Evolutionary conservation across 768 basidiomycete species (phyloP).

Genomic region (Pholiota microspora): DNA sequence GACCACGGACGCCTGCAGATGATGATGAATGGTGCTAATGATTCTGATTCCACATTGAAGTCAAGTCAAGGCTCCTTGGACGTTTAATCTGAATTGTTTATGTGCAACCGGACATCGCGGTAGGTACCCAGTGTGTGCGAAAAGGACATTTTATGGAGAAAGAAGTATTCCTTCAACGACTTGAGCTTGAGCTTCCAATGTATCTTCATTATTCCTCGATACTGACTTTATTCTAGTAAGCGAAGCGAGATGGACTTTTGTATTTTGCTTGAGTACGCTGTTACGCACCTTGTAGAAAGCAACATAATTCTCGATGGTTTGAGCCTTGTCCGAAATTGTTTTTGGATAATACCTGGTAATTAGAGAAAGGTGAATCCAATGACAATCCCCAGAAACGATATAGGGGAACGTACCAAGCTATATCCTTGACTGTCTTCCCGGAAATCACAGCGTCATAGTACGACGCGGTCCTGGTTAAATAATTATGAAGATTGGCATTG

Average conservation of each 20-base stretch:
- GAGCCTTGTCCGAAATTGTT: constrained; percentile 50
- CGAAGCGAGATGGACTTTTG: not conserved
- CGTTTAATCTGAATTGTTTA: no score
- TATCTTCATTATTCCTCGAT: no score
- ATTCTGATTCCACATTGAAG: no score
- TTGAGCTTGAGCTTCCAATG: no score
- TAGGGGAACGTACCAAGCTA: constrained; percentile 57
- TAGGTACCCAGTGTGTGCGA: no score
- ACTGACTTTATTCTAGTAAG: constrained; percentile 3
- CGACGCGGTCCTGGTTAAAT: constrained; percentile 46
- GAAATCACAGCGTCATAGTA: constrained; percentile 59
- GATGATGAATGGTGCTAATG: no score
- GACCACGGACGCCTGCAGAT: not conserved
- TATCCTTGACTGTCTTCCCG: constrained; percentile 46
- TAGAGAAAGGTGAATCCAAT: not conserved
- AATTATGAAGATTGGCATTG: not conserved
- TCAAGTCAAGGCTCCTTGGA: no score
- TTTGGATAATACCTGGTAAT: constrained; percentile 63
- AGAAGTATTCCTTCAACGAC: no score
- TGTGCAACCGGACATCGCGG: no score
- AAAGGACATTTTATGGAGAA: no score
- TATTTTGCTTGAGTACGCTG: not conserved
- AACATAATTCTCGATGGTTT: constrained; percentile 61
- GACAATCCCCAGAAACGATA: not conserved
- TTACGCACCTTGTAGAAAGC: constrained; percentile 75